These are phyloP conservation scores for Globisporangium polare DNA, from an alignment of 352 stramenopile species.

Conservation along the genomic window DNA sequence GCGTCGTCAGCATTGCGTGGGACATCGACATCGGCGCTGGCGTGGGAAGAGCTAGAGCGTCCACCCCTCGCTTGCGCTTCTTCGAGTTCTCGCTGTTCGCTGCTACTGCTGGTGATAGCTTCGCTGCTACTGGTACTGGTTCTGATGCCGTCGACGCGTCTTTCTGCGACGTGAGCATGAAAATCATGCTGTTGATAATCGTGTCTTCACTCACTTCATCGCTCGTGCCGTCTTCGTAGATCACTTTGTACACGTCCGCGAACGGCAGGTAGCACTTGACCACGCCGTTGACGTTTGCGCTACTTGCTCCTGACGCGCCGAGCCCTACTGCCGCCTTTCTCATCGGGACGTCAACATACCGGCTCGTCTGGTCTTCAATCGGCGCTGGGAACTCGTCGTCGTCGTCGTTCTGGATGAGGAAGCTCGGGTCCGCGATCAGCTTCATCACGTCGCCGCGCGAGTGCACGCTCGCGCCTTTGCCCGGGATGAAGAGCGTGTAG, in stretches of 20 bases:
- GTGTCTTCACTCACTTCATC: slow-evolving; percentile 49
- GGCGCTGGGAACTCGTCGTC: slow-evolving; percentile 47
- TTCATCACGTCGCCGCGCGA: slow-evolving; percentile 59
- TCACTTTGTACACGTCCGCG: slow-evolving; percentile 45
- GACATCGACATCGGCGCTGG: neutral
- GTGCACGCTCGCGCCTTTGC: slow-evolving; percentile 25
- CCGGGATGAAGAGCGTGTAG: slow-evolving; percentile 67
- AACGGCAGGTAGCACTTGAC: slow-evolving; percentile 65
- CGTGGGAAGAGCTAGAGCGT: neutral
- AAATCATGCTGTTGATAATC: slow-evolving; percentile 62
- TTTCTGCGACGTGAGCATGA: slow-evolving; percentile 23
- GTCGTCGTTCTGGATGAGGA: slow-evolving; percentile 43
- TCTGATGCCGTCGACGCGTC: neutral
- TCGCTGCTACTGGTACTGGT: neutral
- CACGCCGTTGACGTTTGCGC: slow-evolving; percentile 16
- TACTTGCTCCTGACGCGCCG: slow-evolving; percentile 3
- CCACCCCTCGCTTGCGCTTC: slow-evolving; percentile 11
- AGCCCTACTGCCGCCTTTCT: neutral
- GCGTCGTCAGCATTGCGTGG: neutral
- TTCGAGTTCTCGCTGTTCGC: neutral
- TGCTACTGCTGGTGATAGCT: neutral
- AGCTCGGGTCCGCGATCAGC: slow-evolving; percentile 48
- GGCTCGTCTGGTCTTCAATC: slow-evolving; percentile 41
- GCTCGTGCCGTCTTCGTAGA: slow-evolving; percentile 42
- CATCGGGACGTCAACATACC: slow-evolving; percentile 50